Evolutionary conservation across 176 grass and related monocot species (phyloP), one percentile per base, ranked within the genome.

Genomic region (Oryza rufipogon): DNA sequence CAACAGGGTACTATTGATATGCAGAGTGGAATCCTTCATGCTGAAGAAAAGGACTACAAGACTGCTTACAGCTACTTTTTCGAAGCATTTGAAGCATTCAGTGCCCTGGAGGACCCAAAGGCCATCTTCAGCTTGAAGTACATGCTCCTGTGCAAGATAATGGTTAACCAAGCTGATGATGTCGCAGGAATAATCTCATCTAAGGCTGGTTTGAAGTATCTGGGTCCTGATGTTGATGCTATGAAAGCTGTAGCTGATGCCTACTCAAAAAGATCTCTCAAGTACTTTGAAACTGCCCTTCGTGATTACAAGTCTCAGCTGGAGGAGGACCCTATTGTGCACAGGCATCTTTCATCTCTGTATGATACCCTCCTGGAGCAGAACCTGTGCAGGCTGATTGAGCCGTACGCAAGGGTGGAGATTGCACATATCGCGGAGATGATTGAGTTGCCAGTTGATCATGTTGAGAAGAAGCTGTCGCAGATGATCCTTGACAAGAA

Each of bases 141-240:
- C 84, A 97, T 97, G 95, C 92, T 97, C 22, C 72, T 97, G 60
- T 97, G 90, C 86, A 97, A 97, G 88, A 97, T 94, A 63, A 94
- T 97, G 95, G 95, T 94, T 68, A 97, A 87, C 79, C 95, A 97
- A 36, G 90, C 95, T 74, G 92, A 97, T 81, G 95, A 97, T 81
- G 92, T 90, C 70, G 81, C 84, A 2, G 76, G 92, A 66, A 94
- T 94, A 77, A 94, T 94, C 26, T 91, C 89, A 22, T 92, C 89
- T 9, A 94, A 94, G 84, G 89, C 90, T 22, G 90, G 92, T 61
- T 77, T 94, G 84, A 90, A 92, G 49, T 94, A 94, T 83, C 26
- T 83, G 3, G 92, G 92, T 56, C 87, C 92, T 75, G 95, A 97
- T 84, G 88, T 97, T 89, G 95, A 97, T 87, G 95, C 95, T 76